Evolutionary conservation across 139 green algal genomes (phyloP).

Genomic region (Chlamydomonas schloesseri): DNA sequence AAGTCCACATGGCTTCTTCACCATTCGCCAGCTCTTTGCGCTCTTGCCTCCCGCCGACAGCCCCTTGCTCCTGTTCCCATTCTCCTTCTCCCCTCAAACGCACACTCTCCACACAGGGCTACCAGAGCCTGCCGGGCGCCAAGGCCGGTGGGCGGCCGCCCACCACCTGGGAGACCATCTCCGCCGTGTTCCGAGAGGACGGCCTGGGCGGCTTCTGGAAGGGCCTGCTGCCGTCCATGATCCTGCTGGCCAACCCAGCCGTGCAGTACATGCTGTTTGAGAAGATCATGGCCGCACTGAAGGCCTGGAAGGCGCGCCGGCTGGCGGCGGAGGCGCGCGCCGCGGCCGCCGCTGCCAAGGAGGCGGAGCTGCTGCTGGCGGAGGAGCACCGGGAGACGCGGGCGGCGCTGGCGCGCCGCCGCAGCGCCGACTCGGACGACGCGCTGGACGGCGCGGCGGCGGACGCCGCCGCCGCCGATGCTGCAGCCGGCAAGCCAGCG

Average conservation of each 20-base stretch:
- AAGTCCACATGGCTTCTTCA: too few relatives aligned
- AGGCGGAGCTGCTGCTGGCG: not conserved
- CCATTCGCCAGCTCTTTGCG: too few relatives aligned
- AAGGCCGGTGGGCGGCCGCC: not conserved
- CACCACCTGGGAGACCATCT: conserved; percentile 15
- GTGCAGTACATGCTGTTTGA: conserved; percentile 90
- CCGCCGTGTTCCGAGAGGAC: conserved; percentile 56
- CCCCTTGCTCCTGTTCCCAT: too few relatives aligned
- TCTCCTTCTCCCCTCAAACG: too few relatives aligned
- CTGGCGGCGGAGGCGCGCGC: not conserved
- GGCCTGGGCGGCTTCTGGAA: conserved; percentile 63
- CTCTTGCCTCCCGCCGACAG: too few relatives aligned
- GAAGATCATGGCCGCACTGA: conserved; percentile 66
- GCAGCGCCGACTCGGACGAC: conserved; percentile 7
- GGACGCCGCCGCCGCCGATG: not conserved
- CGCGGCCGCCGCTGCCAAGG: not conserved
- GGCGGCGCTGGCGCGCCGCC: not conserved
- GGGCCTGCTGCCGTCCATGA: conserved; percentile 85
- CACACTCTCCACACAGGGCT: conserved; percentile 5
- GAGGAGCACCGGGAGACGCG: too few relatives aligned
- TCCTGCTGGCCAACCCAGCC: conserved; percentile 93
- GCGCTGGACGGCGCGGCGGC: not conserved
- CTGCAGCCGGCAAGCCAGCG: conserved; percentile 29
- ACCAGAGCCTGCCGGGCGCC: conserved; percentile 16
- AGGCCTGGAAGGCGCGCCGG: conserved; percentile 41